These are phyloP conservation scores for Juncus inflexus DNA, from an alignment of 176 grass and related monocot genomes.

Conservation along the genomic window DNA sequence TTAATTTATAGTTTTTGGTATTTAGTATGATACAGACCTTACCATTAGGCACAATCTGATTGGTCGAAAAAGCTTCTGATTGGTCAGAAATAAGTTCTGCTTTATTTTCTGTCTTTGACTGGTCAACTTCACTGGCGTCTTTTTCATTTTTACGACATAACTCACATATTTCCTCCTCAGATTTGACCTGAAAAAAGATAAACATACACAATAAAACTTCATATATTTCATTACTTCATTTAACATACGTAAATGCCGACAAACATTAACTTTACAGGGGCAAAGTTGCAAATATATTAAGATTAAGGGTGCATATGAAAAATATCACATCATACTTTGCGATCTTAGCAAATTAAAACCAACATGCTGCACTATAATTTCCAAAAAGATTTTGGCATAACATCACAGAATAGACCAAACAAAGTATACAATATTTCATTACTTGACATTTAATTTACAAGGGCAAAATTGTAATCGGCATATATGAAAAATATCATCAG, in stretches of 20 bases:
- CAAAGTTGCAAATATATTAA: constrained; percentile 1
- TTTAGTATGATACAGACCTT: constrained; percentile 73
- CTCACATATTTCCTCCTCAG: constrained; percentile 59
- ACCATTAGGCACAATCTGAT: constrained; percentile 45
- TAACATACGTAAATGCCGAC: neutral
- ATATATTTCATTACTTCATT: too few species aligned
- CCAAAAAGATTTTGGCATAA: too few species aligned
- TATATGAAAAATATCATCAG: neutral
- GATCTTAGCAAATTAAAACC: constrained; percentile 59
- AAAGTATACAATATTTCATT: too few species aligned
- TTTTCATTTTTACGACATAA: constrained; percentile 65
- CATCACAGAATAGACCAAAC: too few species aligned
- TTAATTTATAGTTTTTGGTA: neutral
- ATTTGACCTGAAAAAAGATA: constrained; percentile 29
- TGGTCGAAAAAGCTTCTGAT: constrained; percentile 21
- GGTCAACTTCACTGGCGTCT: constrained; percentile 19
- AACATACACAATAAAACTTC: neutral
- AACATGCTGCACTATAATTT: constrained; percentile 58
- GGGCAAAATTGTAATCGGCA: constrained; percentile 5
- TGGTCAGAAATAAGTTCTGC: constrained; percentile 33
- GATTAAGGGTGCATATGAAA: constrained; percentile 13
- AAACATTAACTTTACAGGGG: neutral
- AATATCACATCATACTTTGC: constrained; percentile 38
- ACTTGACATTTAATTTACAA: neutral
- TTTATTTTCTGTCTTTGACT: constrained; percentile 24